Conservation (phyloP, 179 eudicot species). For the Spinacia oleracea region DNA sequence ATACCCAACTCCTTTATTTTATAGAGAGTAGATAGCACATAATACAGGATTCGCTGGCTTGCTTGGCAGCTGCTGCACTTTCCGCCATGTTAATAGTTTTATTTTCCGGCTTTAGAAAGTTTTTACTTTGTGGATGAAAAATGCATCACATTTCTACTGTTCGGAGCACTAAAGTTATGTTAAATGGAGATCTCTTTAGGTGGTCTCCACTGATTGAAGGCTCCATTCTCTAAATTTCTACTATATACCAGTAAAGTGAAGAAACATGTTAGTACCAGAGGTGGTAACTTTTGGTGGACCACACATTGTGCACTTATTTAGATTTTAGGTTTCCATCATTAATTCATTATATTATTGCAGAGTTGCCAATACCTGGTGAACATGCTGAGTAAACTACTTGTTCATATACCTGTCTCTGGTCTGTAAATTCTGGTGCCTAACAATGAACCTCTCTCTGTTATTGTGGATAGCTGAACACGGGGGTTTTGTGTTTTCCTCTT, state of each 20-base stretch:
- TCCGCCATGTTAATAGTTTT: constrained; percentile 7
- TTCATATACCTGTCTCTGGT: constrained; percentile 1
- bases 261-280: constrained; percentile 8
- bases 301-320: constrained; percentile 5
- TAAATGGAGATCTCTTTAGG: constrained; percentile 5
- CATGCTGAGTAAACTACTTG: background rate
- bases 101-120: constrained; percentile 1
- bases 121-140: constrained; percentile 3
- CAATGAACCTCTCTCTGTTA: background rate
- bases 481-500: background rate
- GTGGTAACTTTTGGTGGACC: constrained; percentile 18
- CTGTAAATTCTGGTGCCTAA: background rate
- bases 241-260: background rate
- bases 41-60: background rate
- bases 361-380: background rate
- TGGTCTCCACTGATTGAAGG: constrained; percentile 22
- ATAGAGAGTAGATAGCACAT: background rate
- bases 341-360: background rate
- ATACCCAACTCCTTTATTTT: background rate
- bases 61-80: constrained; percentile 15
- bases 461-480: background rate
- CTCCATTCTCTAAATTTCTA: background rate
- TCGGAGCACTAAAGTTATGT: background rate
- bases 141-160: background rate
- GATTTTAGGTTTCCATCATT: constrained; percentile 1